These are phyloP conservation scores for Eustoma russellianum DNA, from an alignment of 257 asterid genomes.

Conservation along the genomic window DNA sequence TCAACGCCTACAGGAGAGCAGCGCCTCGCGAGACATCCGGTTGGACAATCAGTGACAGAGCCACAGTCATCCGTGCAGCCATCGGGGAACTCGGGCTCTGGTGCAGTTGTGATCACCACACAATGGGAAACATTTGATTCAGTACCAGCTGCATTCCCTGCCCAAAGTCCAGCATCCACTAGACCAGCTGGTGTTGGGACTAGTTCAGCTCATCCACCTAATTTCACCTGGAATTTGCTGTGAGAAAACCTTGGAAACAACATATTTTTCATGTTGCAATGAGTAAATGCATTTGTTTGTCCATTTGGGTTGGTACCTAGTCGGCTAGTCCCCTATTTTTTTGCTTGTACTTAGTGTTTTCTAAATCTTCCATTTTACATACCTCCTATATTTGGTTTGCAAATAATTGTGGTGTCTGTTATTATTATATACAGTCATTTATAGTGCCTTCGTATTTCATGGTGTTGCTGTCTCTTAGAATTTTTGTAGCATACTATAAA, in stretches of 20 bases:
- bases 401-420: no score
- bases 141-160: conserved; percentile 20
- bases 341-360: conserved; percentile 29
- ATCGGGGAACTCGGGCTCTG: conserved; percentile 39
- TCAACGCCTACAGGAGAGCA: conserved; percentile 18
- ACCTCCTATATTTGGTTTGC: no score
- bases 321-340: conserved; percentile 28
- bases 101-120: conserved; percentile 69
- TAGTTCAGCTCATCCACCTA: conserved; percentile 30
- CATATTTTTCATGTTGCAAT: no score
- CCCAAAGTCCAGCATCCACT: conserved; percentile 6
- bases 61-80: conserved; percentile 30
- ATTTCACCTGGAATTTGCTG: conserved; percentile 61
- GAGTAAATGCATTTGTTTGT: no score
- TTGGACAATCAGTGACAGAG: conserved; percentile 19
- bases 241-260: neutral
- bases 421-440: no score
- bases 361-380: conserved; percentile 9
- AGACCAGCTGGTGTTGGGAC: conserved; percentile 13
- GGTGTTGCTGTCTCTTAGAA: no score
- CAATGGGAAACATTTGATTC: conserved; percentile 93
- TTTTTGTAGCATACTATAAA: no score
- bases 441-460: no score
- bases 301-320: conserved; percentile 22
- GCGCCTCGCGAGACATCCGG: conserved; percentile 23